Conservation (phyloP, 129 eudicot genomes). For the Helianthus tuberosus region DNA sequence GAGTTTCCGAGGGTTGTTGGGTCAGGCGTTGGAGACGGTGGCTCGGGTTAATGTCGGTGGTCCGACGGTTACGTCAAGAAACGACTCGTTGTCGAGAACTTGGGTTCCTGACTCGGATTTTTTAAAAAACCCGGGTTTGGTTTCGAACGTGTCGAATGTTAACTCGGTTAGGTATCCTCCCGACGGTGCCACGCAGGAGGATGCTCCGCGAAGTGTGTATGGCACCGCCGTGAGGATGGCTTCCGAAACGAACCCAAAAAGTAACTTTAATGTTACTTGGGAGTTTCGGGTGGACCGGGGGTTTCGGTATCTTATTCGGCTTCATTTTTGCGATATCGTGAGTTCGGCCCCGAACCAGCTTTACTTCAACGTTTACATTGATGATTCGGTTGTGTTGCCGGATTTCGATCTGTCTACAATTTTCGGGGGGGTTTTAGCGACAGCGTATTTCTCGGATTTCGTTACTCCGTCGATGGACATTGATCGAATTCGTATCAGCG, state of each 20-base stretch:
- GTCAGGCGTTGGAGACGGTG: constrained; percentile 60
- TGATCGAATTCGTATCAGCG: constrained; percentile 47
- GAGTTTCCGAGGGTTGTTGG: constrained; percentile 43
- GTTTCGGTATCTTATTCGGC: constrained; percentile 63
- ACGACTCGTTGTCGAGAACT: constrained; percentile 70
- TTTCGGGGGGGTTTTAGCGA: constrained; percentile 37
- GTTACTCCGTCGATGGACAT: constrained; percentile 39
- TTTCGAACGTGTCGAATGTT: constrained; percentile 23
- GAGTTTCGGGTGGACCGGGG: constrained; percentile 64
- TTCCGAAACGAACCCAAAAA: constrained; percentile 44
- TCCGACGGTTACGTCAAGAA: constrained; percentile 52
- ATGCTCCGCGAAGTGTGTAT: constrained; percentile 72
- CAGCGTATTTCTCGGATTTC: constrained; percentile 50
- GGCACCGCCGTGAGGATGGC: constrained; percentile 62
- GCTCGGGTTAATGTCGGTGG: constrained; percentile 88
- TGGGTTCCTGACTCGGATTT: constrained; percentile 65
- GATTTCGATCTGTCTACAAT: constrained; percentile 47
- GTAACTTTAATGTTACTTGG: constrained; percentile 85
- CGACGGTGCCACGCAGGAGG: constrained; percentile 55
- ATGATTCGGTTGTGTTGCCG: constrained; percentile 34
- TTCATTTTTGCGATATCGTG: constrained; percentile 84
- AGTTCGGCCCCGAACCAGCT: constrained; percentile 43
- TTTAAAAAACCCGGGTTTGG: constrained; percentile 35
- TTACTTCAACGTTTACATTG: constrained; percentile 61
- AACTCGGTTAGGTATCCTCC: constrained; percentile 44